phyloP scores from a whole-genome alignment of 352 stramenopile species.

The Globisporangium mamillatum region DNA sequence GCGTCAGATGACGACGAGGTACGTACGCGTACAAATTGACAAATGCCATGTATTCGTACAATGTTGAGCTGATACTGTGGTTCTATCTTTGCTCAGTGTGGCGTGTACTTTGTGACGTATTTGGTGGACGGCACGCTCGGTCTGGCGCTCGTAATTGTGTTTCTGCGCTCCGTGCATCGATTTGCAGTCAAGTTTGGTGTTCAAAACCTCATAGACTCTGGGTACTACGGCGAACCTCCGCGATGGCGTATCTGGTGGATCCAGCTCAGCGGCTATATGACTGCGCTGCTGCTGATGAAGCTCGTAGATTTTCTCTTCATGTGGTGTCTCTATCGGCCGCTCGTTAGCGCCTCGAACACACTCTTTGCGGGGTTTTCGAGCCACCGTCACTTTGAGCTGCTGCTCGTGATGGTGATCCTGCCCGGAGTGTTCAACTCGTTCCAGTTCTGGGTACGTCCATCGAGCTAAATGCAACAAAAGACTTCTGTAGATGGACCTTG shows the following conservation, averaged over 20 bases:
- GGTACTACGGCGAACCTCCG: slow-evolving; percentile 70
- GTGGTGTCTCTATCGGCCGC: slow-evolving; percentile 35
- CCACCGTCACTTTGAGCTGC: slow-evolving; percentile 67
- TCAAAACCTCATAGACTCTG: slow-evolving; percentile 43
- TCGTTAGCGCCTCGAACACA: slow-evolving; percentile 39
- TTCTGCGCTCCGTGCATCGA: slow-evolving; percentile 42
- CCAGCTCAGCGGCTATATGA: slow-evolving; percentile 48
- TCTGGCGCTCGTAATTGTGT: slow-evolving; percentile 39
- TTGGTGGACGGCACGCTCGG: slow-evolving; percentile 65
- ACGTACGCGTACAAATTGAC: slow-evolving; percentile 14
- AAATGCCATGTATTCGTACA: neutral
- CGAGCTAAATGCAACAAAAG: neutral
- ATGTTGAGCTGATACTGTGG: neutral
- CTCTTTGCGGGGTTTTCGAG: slow-evolving; percentile 53
- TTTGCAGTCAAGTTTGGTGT: slow-evolving; percentile 32
- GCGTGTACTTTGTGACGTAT: slow-evolving; percentile 74
- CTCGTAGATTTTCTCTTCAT: slow-evolving; percentile 38
- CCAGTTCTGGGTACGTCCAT: slow-evolving; percentile 61
- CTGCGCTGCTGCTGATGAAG: slow-evolving; percentile 56
- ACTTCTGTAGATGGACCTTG: neutral
- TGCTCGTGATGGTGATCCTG: slow-evolving; percentile 77
- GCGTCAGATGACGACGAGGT: slow-evolving; percentile 54
- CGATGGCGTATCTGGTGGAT: slow-evolving; percentile 52
- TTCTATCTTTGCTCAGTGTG: slow-evolving; percentile 34
- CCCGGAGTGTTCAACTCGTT: slow-evolving; percentile 63